These are phyloP conservation scores for Escallonia herrerae DNA, from an alignment of 129 eudicot species.

Conservation along the genomic window DNA sequence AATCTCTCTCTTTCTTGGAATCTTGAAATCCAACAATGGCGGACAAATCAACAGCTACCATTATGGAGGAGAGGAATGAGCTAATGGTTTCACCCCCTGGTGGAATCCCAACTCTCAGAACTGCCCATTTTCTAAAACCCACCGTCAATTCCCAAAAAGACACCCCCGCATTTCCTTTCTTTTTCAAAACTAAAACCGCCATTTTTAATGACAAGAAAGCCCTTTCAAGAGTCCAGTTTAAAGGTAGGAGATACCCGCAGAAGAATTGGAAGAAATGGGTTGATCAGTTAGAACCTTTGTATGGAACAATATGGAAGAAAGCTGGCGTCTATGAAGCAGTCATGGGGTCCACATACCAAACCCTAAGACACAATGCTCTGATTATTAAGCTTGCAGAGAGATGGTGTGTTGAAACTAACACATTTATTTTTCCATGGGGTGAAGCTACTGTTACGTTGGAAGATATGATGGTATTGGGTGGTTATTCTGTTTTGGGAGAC, in stretches of 20 bases:
- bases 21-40: too few relatives aligned
- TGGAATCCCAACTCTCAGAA: slow-evolving; percentile 9
- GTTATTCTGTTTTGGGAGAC: slow-evolving; percentile 30
- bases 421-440: slow-evolving; percentile 48
- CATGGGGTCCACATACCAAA: slow-evolving; percentile 22
- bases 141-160: slow-evolving; percentile 1
- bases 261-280: slow-evolving; percentile 32
- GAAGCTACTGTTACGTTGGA: slow-evolving; percentile 44
- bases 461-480: slow-evolving; percentile 41
- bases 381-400: slow-evolving; percentile 16
- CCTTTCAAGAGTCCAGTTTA: slow-evolving; percentile 16
- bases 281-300: slow-evolving; percentile 16
- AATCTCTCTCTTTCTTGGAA: too few relatives aligned
- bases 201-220: slow-evolving; percentile 9
- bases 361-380: slow-evolving; percentile 14
- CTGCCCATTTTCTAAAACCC: slow-evolving; percentile 33
- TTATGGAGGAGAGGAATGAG: slow-evolving; percentile 14
- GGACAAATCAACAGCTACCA: slow-evolving; percentile 4
- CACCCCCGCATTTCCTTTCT: slow-evolving; percentile 22
- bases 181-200: slow-evolving; percentile 7
- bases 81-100: slow-evolving; percentile 15
- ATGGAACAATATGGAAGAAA: slow-evolving; percentile 21
- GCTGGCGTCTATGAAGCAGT: slow-evolving; percentile 16
- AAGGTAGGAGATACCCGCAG: slow-evolving; percentile 27
- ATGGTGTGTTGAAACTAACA: slow-evolving; percentile 31